Base-by-base conservation (phyloP, 2,329 filamentous ascomycete genomes). In the Colletotrichum ledebouriae region DNA sequence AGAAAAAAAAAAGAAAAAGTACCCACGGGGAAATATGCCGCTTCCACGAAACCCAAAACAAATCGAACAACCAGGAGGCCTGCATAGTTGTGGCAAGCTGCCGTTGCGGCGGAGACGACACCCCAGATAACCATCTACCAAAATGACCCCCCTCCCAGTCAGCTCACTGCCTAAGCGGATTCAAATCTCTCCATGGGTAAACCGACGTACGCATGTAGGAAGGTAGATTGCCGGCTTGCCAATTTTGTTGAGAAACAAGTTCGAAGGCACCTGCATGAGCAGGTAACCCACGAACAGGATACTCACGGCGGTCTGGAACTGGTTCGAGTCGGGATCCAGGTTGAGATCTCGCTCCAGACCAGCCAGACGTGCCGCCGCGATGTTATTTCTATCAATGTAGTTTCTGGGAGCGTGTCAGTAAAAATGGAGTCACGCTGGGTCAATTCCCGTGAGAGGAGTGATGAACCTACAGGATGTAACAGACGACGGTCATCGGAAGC, bases 301-400 rank as follows among this genome's bases (percentile, higher is more conserved):
- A 70, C 82, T 84, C 56, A 86, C 82, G 12, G 82, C 78, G 52
- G 79, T 78, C 73, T 81, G 79, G 63, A 79, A 81, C 58, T 81
- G 67, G 53, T 49, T 59, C 11, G 68, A 70, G 41, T 76, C 70
- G 10, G 75, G 73, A 47, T 73, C 68, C n/a, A 81, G 73, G 2
- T 76, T 64, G 15, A 81, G 71, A 47, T 81, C 79, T 29, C 74
- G 72, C n/a, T 80, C 78, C 33, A 82, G 76, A 5, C 86, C 86
- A 1, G 84, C 85, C n/a, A 89, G 75, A 71, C 83, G 81, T 3
- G 86, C 87, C 25, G 81, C 80, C 2, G 86, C 86, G 68, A 89
- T 87, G 69, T 70, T 70, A 46, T 70, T 70, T 3, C 68, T 59
- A 17, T 63, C 70, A 9, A 68, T 68, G 34, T 65, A 68, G 60